Percentiles rank a stretch among this genome's conserved stretches.
These are phyloP conservation scores for Globisporangium mamillatum DNA, from an alignment of 352 stramenopile genomes.

Conservation along the genomic window DNA sequence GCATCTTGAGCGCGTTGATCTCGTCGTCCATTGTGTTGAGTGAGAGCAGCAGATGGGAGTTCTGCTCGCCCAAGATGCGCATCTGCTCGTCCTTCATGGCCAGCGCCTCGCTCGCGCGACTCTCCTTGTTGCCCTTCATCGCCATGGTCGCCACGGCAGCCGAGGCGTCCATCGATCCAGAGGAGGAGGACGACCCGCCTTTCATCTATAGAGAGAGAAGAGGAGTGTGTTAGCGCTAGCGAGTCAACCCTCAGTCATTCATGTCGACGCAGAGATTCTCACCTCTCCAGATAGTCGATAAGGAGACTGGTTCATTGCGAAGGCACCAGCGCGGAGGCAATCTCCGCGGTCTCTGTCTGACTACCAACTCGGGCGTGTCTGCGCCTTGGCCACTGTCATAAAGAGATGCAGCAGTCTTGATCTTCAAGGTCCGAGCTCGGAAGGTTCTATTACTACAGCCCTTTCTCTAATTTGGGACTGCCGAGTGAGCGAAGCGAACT, in stretches of 20 bases:
- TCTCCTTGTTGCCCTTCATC: constrained; percentile 82
- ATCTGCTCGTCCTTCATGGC: constrained; percentile 96
- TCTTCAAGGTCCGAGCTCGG: too few species aligned
- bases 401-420: too few species aligned
- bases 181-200: not conserved
- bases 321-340: not conserved
- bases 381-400: too few species aligned
- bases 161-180: not conserved
- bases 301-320: constrained; percentile 15
- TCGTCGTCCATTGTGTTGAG: constrained; percentile 88
- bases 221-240: not conserved
- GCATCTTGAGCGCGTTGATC: constrained; percentile 54
- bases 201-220: not conserved
- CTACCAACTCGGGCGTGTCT: too few species aligned
- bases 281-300: constrained; percentile 15
- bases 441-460: too few species aligned
- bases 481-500: too few species aligned
- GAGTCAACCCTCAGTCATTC: not conserved
- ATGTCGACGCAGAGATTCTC: not conserved
- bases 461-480: too few species aligned
- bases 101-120: constrained; percentile 87
- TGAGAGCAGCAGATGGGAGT: constrained; percentile 80
- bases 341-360: too few species aligned
- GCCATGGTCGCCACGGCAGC: constrained; percentile 35
- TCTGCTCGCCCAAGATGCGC: constrained; percentile 93